These are phyloP conservation scores for Botrytis tulipae DNA, from an alignment of 2,329 filamentous ascomycete genomes.

Conservation along the genomic window DNA sequence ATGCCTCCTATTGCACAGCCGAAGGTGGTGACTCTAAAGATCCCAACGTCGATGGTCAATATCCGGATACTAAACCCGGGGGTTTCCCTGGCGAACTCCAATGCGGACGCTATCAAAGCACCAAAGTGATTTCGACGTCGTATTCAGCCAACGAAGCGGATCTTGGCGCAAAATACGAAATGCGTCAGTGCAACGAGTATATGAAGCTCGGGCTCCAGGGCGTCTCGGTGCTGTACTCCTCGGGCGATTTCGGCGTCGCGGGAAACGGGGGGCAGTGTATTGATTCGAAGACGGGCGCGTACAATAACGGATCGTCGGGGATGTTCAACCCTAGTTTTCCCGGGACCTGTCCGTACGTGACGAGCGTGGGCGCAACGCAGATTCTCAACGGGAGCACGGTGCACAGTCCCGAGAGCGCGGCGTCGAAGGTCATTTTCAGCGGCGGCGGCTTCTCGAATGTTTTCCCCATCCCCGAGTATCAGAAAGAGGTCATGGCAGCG, in stretches of 20 bases:
- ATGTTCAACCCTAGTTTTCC: neutral
- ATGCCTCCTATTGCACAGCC: neutral
- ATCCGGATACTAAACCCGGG: neutral
- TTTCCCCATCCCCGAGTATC: neutral
- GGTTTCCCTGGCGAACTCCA: neutral
- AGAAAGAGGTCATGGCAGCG: neutral
- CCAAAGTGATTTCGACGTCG: neutral
- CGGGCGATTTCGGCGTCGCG: neutral
- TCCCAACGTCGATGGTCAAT: neutral
- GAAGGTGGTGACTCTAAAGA: neutral
- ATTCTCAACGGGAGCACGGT: neutral
- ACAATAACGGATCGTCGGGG: neutral
- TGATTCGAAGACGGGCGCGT: neutral
- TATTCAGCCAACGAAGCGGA: neutral
- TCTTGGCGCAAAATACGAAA: neutral
- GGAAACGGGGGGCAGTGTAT: neutral
- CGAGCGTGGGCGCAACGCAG: neutral
- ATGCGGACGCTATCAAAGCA: neutral
- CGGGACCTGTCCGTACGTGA: neutral
- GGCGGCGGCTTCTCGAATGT: neutral
- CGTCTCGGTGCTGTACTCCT: neutral
- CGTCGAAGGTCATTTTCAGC: neutral
- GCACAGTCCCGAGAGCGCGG: neutral
- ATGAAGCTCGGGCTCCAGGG: neutral
- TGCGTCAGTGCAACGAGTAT: neutral